phyloP scores from a whole-genome alignment of 768 basidiomycete species.

The Pleurotus cornucopiae region DNA sequence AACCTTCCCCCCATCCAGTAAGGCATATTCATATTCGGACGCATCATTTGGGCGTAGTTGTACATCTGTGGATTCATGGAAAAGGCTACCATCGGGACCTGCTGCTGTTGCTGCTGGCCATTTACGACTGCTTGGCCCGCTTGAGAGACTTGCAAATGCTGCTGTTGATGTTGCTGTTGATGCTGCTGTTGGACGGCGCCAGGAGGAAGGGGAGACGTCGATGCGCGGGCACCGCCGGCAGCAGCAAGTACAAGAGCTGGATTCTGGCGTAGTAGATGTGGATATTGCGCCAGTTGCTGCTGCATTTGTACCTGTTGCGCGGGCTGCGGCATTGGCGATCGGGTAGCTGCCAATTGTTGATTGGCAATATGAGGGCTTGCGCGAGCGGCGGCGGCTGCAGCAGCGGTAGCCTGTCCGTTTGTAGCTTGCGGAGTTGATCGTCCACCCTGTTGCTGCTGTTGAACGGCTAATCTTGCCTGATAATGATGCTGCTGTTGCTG shows the following conservation, averaged over 20 bases:
- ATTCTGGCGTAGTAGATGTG: slow-evolving; percentile 14
- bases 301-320: slow-evolving; percentile 22
- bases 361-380: slow-evolving; percentile 32
- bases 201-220: slow-evolving; percentile 4
- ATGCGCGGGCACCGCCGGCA: slow-evolving; percentile 15
- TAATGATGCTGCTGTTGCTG: slow-evolving; percentile 13
- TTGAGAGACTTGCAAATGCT: slow-evolving; percentile 7
- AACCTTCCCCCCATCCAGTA: slow-evolving; percentile 1
- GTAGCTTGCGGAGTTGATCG: slow-evolving; percentile 25
- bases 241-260: slow-evolving; percentile 19
- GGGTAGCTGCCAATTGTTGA: slow-evolving; percentile 23
- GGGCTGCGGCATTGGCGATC: slow-evolving; percentile 25
- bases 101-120: not conserved
- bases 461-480: not conserved
- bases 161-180: slow-evolving; percentile 13
- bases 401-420: slow-evolving; percentile 14
- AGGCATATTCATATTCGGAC: slow-evolving; percentile 2
- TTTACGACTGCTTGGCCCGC: not conserved
- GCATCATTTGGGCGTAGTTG: slow-evolving; percentile 6
- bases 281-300: slow-evolving; percentile 14
- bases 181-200: slow-evolving; percentile 10
- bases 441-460: slow-evolving; percentile 18
- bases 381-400: slow-evolving; percentile 19
- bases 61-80: slow-evolving; percentile 2
- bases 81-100: slow-evolving; percentile 1